phyloP scores from a whole-genome alignment of 108 stramenopile species.

The Pseudonitzschia delicatissima region DNA sequence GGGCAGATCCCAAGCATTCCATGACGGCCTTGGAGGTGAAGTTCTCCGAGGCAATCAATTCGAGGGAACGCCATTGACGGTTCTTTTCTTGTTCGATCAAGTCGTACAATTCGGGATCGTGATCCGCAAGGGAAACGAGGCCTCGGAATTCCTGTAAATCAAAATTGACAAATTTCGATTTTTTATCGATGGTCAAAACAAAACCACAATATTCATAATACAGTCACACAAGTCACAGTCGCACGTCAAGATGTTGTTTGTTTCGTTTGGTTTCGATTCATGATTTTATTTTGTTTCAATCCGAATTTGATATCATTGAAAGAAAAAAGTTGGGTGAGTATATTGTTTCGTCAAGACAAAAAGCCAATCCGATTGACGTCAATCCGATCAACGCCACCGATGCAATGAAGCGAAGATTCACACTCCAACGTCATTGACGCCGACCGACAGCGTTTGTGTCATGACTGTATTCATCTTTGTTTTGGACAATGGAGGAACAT shows the following conservation, averaged over 20 bases:
- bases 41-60: conserved; percentile 99
- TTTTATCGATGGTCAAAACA: not conserved
- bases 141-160: conserved; percentile 79
- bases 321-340: not conserved
- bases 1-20: conserved; percentile 96
- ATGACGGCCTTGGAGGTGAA: conserved; percentile 98
- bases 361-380: not conserved
- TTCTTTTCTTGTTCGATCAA: conserved; percentile 94
- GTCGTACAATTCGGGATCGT: conserved; percentile 95
- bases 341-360: not conserved
- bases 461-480: not conserved
- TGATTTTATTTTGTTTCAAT: not conserved
- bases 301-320: not conserved
- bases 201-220: not conserved
- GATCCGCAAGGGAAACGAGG: conserved; percentile 87
- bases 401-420: not conserved
- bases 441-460: not conserved
- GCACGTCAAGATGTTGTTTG: not conserved
- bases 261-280: not conserved
- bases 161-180: not conserved
- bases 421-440: not conserved
- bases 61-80: conserved; percentile 94
- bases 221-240: not conserved
- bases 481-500: conserved; percentile 24
- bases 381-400: not conserved